Evolutionary conservation across 306 rosid species (phyloP).

Genomic region (Cercis canadensis): DNA sequence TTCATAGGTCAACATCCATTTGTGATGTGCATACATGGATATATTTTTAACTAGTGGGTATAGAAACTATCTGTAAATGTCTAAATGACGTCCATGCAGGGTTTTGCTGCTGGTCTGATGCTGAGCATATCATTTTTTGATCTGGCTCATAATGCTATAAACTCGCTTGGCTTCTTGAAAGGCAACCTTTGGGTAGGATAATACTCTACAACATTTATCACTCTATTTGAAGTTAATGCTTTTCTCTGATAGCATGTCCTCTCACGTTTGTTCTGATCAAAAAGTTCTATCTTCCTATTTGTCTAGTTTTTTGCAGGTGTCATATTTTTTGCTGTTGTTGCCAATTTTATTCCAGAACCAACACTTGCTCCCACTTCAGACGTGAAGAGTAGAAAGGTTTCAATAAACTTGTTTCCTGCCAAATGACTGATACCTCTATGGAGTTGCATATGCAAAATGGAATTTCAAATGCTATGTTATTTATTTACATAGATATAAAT

Average conservation of each 20-base stretch:
- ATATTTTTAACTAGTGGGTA: background rate
- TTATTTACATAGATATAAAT: slow-evolving; percentile 27
- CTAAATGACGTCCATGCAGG: slow-evolving; percentile 50
- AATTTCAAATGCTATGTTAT: slow-evolving; percentile 34
- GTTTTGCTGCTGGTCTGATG: slow-evolving; percentile 98
- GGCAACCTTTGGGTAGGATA: slow-evolving; percentile 88
- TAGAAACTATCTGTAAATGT: background rate
- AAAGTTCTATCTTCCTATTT: slow-evolving; percentile 31
- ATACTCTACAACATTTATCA: slow-evolving; percentile 5
- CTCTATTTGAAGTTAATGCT: slow-evolving; percentile 6
- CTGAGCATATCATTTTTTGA: slow-evolving; percentile 95
- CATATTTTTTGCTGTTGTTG: slow-evolving; percentile 76
- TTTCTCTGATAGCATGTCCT: slow-evolving; percentile 6
- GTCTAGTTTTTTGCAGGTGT: slow-evolving; percentile 94
- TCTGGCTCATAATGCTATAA: slow-evolving; percentile 95
- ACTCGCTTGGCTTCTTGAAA: slow-evolving; percentile 91
- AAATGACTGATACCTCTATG: slow-evolving; percentile 16
- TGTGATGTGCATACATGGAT: background rate
- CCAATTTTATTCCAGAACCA: slow-evolving; percentile 93
- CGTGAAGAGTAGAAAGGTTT: slow-evolving; percentile 71
- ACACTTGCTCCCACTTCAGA: slow-evolving; percentile 69
- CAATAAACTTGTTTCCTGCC: slow-evolving; percentile 24
- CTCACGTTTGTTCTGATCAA: slow-evolving; percentile 27
- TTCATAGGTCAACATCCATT: background rate
- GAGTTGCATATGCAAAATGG: slow-evolving; percentile 36